phyloP scores from a whole-genome alignment of 345 rosid species.

The Populus pruinosa region DNA sequence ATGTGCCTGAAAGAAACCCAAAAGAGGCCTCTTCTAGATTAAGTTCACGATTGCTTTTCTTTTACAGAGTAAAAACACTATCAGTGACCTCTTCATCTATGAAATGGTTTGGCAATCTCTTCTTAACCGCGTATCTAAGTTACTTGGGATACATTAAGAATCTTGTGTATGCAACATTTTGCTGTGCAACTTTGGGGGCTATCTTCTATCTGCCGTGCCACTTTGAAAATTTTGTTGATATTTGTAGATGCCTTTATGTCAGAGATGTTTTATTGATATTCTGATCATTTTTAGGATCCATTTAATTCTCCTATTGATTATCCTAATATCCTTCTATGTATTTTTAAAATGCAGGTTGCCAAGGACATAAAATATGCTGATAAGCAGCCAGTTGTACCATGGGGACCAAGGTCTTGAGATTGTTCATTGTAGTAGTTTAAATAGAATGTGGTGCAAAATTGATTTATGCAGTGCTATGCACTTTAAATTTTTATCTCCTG shows the following conservation, averaged over 20 bases:
- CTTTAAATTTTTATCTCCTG: neutral
- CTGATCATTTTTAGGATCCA: neutral
- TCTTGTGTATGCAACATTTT: neutral
- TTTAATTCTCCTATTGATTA: constrained; percentile 8
- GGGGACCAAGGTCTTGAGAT: constrained; percentile 87
- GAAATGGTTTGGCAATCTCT: neutral
- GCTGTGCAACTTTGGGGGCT: neutral
- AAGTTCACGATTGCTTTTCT: neutral
- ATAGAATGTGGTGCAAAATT: neutral
- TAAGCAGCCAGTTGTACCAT: constrained; percentile 88
- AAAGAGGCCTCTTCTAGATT: neutral
- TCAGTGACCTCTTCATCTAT: neutral
- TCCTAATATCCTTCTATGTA: neutral
- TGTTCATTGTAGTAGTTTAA: neutral
- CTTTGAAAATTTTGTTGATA: neutral
- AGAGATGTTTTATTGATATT: neutral
- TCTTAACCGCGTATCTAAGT: neutral
- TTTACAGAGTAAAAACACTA: neutral
- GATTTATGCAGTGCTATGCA: neutral
- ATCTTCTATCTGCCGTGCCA: neutral
- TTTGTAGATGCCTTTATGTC: neutral
- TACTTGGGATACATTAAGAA: neutral
- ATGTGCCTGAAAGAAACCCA: neutral
- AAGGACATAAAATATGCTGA: constrained; percentile 97
- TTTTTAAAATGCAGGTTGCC: constrained; percentile 60